Conservation (phyloP, 306 rosid genomes). For the Prosopis cineraria region DNA sequence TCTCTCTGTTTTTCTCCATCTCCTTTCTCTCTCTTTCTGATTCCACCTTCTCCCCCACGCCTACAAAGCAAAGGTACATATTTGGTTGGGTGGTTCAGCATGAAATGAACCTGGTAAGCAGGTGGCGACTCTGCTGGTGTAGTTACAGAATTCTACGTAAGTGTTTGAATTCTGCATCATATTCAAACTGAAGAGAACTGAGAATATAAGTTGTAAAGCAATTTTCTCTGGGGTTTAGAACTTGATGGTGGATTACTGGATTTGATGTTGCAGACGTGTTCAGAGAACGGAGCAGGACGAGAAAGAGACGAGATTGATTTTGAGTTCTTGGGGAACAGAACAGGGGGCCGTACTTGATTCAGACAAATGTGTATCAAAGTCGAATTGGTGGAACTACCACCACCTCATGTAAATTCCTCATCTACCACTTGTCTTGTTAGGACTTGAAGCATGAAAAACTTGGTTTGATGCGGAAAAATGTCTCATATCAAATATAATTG, state of each 20-base stretch:
- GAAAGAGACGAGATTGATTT: slow-evolving; percentile 91
- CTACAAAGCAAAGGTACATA: slow-evolving; percentile 76
- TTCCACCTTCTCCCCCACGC: too few species aligned
- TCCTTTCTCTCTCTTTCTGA: too few species aligned
- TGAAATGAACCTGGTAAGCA: slow-evolving; percentile 89
- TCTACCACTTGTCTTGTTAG: neutral
- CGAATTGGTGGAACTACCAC: slow-evolving; percentile 80
- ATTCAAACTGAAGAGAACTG: neutral
- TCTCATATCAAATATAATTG: too few species aligned
- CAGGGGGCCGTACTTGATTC: slow-evolving; percentile 81
- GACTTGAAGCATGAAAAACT: too few species aligned
- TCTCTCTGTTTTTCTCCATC: too few species aligned
- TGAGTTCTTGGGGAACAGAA: slow-evolving; percentile 92
- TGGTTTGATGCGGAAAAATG: too few species aligned
- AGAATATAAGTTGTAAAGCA: neutral
- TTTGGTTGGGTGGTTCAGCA: slow-evolving; percentile 99
- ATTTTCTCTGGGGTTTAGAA: neutral
- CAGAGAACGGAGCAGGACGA: slow-evolving; percentile 95
- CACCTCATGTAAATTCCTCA: slow-evolving; percentile 67
- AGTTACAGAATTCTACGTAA: slow-evolving; percentile 91
- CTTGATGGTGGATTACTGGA: neutral
- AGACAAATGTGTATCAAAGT: slow-evolving; percentile 80
- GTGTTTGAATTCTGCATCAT: slow-evolving; percentile 16
- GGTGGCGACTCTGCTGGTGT: slow-evolving; percentile 99
- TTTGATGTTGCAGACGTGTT: slow-evolving; percentile 73